A percentile compares a stretch with the other conserved stretches of the same genome.
Evolutionary conservation across 768 basidiomycete genomes (phyloP).

Genomic region (Mycena belliarum): DNA sequence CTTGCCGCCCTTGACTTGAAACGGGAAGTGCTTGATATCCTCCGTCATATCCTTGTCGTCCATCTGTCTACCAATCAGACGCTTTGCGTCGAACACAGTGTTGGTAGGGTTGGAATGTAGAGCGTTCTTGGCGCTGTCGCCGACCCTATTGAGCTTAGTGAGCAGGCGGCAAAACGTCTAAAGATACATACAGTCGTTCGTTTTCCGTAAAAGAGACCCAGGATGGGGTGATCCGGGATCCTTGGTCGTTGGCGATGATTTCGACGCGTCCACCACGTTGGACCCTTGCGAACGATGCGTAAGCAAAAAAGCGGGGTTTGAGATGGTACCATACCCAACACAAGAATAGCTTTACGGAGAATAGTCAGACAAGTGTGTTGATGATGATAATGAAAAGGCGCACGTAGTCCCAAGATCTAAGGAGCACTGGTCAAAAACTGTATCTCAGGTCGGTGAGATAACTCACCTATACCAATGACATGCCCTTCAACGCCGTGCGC

Average conservation of each 20-base stretch:
- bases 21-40: slow-evolving; percentile 48
- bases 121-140: slow-evolving; percentile 42
- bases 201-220: slow-evolving; percentile 62
- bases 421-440: slow-evolving; percentile 3
- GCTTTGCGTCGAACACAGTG: slow-evolving; percentile 59
- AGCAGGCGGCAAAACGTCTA: background rate
- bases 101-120: slow-evolving; percentile 45
- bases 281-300: slow-evolving; percentile 7
- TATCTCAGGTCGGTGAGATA: too few species aligned
- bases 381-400: slow-evolving; percentile 15
- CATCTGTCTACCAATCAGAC: slow-evolving; percentile 49
- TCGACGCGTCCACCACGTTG: slow-evolving; percentile 60
- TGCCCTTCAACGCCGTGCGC: slow-evolving; percentile 62
- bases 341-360: slow-evolving; percentile 68
- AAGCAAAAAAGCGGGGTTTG: background rate
- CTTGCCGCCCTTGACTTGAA: slow-evolving; percentile 31
- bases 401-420: slow-evolving; percentile 82
- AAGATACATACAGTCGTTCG: slow-evolving; percentile 46
- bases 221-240: slow-evolving; percentile 65
- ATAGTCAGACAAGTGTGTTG: slow-evolving; percentile 14
- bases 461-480: slow-evolving; percentile 78
- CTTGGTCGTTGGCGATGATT: slow-evolving; percentile 58
- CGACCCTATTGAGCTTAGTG: slow-evolving; percentile 34
- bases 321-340: slow-evolving; percentile 32
- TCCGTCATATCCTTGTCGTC: slow-evolving; percentile 43